Evolutionary conservation across 495 filamentous ascomycete genomes (phyloP), one percentile per base, ranked within the genome.

Genomic region (Gamarada debralockiae): DNA sequence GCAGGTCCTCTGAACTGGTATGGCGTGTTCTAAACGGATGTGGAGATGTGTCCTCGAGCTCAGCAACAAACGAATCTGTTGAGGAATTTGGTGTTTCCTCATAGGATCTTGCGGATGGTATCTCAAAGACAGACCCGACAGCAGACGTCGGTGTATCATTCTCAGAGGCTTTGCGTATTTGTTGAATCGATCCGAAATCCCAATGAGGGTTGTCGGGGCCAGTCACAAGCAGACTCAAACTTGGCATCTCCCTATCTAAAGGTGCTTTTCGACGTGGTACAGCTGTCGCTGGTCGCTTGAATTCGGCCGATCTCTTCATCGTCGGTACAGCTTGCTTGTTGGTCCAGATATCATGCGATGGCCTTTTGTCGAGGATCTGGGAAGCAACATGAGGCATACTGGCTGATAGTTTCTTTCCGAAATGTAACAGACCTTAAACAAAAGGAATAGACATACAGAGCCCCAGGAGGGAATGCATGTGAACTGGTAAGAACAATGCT

Each of bases 21-120:
- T 38, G 20, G 31, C 17, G 24, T 37, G 17, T 31, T 21, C 14
- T 48, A 34, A 18, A 40, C 7, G n/a, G 42, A 7, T 34, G 22
- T 43, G n/a, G 27, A 9, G 55, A 58, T 2, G 59, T 62, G 18
- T 58, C 59, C 45, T 62, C 59, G 14, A 62, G 29, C 37, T 62
- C 59, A 5, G 49, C 51, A 13, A 56, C 33, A 25, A 45, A 53
- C 2, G 55, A 52, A 48, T 52, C 33, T 13, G 34, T 43, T 5
- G 59, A 56, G 0, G 59, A 58, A 23, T 46, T 41, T 12, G 59
- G 59, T 3, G 55, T 56, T 7, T 43, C 45, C 6, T n/a, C 5
- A 17, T 38, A 31, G 3, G 38, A 15, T 5, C 21, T 17, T 29
- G 23, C 33, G 13, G 44, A 43, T 0, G 55, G 44, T 10, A 58